Base-by-base conservation (phyloP, 768 basidiomycete species). In the Clathrus columnatus region DNA sequence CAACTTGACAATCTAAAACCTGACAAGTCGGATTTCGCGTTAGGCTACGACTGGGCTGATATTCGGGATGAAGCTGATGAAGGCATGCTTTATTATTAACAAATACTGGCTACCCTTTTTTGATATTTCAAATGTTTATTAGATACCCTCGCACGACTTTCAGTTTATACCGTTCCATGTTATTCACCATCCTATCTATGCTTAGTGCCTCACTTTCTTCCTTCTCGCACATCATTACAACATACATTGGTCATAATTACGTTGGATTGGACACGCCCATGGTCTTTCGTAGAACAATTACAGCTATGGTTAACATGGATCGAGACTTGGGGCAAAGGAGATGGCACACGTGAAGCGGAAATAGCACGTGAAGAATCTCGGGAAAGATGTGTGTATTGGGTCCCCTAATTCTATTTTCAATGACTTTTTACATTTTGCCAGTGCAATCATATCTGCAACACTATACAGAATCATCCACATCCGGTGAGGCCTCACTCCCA, bases 201-300 rank as follows among this genome's bases (percentile, higher is more conserved):
- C 11, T 69, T 95, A 27, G 62, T 95, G 0, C 89, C 91, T 0
- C 81, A 85, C 57, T 89, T 91, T 60, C 69, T 93, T 23, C 87
- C 89, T 1, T 84, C 91, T 1, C 75, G 81, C 55, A 72, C 77
- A 26, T 72, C 80, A 5, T 69, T 91, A 11, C 77, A 79, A 2
- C 84, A 90, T 59, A 85, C 87, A 0, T 73, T 90, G 27, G 81
- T 92, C 45, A 71, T 96, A 63, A 87, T 98, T 61, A 82, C 85
- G 0, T 72, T 99, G 8, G 95, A 99, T 68, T 99, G 96, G 95
- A 95, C 92, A 61, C 80, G 80, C 60, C 95, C 95, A 0, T 94
- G 91, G 83, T 80, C 84, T 1, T 98, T 98, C 67, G 72, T 96
- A 1, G 81, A 86, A 14, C 87, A 97, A 63, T 70, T 99, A 8